phyloP scores from a whole-genome alignment of 345 rosid genomes.

The Barbarea vulgaris region DNA sequence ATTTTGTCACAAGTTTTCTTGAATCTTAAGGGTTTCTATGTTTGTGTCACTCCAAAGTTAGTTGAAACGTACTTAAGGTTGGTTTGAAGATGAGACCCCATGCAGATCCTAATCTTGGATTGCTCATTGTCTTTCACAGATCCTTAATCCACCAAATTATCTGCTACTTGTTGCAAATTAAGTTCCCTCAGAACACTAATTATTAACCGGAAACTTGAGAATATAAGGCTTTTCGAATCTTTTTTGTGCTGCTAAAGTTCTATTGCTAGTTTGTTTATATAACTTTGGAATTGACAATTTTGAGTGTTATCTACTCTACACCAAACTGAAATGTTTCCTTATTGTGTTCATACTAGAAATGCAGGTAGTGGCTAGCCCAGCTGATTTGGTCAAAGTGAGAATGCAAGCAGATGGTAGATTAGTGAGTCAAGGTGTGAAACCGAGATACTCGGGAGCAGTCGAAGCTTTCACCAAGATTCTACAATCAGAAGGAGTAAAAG shows the following conservation, averaged over 20 bases:
- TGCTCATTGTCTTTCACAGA: background rate
- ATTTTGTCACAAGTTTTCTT: background rate
- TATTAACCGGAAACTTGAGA: background rate
- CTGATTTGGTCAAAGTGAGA: slow-evolving; percentile 89
- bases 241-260: background rate
- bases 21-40: background rate
- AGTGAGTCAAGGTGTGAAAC: slow-evolving; percentile 61
- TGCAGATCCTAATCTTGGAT: background rate
- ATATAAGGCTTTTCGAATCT: background rate
- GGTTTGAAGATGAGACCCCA: background rate
- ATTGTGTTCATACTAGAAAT: slow-evolving; percentile 43
- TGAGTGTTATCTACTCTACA: background rate
- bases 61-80: background rate
- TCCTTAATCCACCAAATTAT: background rate
- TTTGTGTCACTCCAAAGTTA: background rate
- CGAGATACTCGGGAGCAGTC: slow-evolving; percentile 65
- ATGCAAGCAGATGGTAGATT: slow-evolving; percentile 82
- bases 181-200: background rate
- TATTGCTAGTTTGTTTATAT: background rate
- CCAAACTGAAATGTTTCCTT: slow-evolving; percentile 9
- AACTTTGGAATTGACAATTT: background rate
- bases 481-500: slow-evolving; percentile 57
- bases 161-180: background rate
- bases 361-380: slow-evolving; percentile 89
- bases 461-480: slow-evolving; percentile 65